Conservation (phyloP, 257 asterid species). For the Ballota nigra region DNA sequence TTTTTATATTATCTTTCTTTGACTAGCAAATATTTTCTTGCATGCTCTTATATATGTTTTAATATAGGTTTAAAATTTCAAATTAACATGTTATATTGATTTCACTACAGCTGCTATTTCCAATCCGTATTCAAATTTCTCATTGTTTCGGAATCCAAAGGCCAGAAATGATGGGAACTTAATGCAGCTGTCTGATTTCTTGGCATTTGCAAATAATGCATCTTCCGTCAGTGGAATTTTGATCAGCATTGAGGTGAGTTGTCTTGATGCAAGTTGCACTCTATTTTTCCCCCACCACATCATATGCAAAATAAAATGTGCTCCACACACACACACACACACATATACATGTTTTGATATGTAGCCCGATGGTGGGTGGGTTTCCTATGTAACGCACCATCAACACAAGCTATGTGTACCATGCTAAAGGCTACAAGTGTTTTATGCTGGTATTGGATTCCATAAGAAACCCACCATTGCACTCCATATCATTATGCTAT, state of each 20-base stretch:
- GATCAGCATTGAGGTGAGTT: slow-evolving; percentile 75
- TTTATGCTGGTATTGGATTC: too few species aligned
- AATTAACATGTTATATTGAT: slow-evolving; percentile 14
- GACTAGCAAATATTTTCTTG: not conserved
- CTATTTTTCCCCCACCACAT: not conserved
- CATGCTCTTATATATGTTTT: slow-evolving; percentile 3
- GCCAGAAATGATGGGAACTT: slow-evolving; percentile 45
- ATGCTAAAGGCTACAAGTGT: too few species aligned
- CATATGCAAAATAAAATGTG: not conserved
- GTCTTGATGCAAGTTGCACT: not conserved
- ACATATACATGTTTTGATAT: too few species aligned
- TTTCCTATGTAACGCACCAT: too few species aligned
- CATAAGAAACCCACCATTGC: too few species aligned
- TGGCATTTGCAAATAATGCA: slow-evolving; percentile 59
- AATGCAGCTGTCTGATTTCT: slow-evolving; percentile 55
- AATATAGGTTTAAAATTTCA: not conserved
- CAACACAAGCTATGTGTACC: too few species aligned
- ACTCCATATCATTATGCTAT: not conserved
- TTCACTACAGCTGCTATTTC: slow-evolving; percentile 63
- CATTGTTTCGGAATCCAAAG: slow-evolving; percentile 61
- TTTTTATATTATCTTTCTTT: not conserved
- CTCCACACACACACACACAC: not conserved
- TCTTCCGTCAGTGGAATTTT: slow-evolving; percentile 77
- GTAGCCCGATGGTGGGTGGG: too few species aligned
- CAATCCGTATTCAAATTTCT: slow-evolving; percentile 32